These are phyloP conservation scores for Begonia loranthoides DNA, from an alignment of 306 rosid genomes.

Conservation along the genomic window DNA sequence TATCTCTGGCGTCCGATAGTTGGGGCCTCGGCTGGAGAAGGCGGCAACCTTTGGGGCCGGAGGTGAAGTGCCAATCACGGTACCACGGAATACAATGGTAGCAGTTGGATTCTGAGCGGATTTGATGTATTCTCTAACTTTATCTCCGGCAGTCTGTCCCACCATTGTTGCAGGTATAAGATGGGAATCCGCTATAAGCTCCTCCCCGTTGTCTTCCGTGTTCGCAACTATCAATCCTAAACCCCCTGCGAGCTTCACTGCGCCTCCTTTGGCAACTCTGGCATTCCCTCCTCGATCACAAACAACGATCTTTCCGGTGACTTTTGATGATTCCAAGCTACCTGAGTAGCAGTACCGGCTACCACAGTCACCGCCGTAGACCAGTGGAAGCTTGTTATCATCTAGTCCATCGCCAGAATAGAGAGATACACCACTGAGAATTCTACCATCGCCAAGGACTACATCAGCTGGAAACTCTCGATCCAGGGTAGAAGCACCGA, in stretches of 20 bases:
- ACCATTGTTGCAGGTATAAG: constrained; percentile 74
- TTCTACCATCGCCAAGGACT: constrained; percentile 43
- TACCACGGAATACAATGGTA: constrained; percentile 47
- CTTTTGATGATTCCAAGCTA: constrained; percentile 29
- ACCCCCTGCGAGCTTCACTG: constrained; percentile 69
- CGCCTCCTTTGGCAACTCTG: constrained; percentile 63
- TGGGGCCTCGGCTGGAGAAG: constrained; percentile 89
- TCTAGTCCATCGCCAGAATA: constrained; percentile 41
- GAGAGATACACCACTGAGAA: constrained; percentile 53
- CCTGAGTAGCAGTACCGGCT: constrained; percentile 37
- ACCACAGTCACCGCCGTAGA: constrained; percentile 49
- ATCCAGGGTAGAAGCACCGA: constrained; percentile 76
- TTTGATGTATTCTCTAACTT: constrained; percentile 41
- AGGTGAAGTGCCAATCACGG: constrained; percentile 60
- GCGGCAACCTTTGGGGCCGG: constrained; percentile 72
- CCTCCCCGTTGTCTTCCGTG: constrained; percentile 45
- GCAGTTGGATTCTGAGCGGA: constrained; percentile 33
- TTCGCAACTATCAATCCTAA: constrained; percentile 59
- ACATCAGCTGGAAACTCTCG: constrained; percentile 74
- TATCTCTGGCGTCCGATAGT: constrained; percentile 49
- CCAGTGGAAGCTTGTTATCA: constrained; percentile 39
- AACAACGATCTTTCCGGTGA: constrained; percentile 64
- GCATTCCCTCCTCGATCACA: constrained; percentile 88
- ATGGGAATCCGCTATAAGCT: constrained; percentile 78
- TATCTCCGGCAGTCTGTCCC: constrained; percentile 50